phyloP scores from a whole-genome alignment of 163 green algal genomes.

The Trebouxiophyceae sp. region DNA sequence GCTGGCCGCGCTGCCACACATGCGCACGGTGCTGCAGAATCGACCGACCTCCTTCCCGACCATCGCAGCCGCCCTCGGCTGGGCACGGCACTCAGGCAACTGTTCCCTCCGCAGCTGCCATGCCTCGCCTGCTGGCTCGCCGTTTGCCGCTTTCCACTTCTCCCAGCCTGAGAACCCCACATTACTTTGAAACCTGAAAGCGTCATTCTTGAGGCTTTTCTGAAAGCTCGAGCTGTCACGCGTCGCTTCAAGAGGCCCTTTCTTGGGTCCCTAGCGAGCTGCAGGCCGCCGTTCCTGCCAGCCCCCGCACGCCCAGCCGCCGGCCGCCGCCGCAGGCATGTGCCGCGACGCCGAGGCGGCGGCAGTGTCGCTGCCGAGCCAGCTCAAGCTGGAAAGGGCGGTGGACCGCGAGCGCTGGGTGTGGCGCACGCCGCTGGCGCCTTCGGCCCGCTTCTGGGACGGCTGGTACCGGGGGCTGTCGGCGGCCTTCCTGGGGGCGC shows the following conservation, averaged over 20 bases:
- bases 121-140: no score
- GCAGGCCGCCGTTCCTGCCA: no score
- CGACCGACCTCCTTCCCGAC: conserved; percentile 55
- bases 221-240: no score
- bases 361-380: conserved; percentile 61
- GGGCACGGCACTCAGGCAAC: conserved; percentile 47
- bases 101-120: conserved; percentile 27
- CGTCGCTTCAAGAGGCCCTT: no score
- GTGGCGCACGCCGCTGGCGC: conserved; percentile 68
- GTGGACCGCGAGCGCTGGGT: conserved; percentile 21
- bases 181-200: no score
- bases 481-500: conserved; percentile 61
- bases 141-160: no score
- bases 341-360: conserved; percentile 60
- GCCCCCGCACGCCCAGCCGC: background rate
- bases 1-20: conserved; percentile 68
- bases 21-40: conserved; percentile 54
- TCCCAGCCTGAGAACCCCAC: no score
- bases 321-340: conserved; percentile 33
- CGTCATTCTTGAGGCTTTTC: no score
- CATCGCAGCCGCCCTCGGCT: conserved; percentile 49
- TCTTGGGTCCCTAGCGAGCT: no score
- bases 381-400: conserved; percentile 32
- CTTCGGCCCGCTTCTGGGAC: conserved; percentile 67
- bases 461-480: conserved; percentile 70